Evolutionary conservation across 2,329 filamentous ascomycete species (phyloP), one percentile per base, ranked within the genome.

Genomic region (Penicillium expansum): DNA sequence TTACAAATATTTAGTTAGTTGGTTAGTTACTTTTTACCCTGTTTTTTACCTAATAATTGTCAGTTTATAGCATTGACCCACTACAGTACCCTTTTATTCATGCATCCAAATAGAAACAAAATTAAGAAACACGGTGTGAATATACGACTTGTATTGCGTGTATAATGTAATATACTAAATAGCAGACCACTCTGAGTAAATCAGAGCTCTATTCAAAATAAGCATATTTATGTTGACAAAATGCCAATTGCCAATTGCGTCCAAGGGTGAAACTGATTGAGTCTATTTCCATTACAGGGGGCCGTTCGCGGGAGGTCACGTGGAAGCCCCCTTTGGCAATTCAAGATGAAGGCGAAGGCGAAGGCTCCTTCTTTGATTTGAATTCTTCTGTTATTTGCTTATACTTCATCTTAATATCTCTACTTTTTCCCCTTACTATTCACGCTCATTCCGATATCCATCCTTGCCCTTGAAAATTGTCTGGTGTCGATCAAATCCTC

Each of bases 301-400:
- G 37, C 37, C 47, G 52, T 55, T 50, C 44, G 22, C 53, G 27
- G 48, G 16, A 11, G n/a, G 29, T 56, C 54, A 56, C 54, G 54
- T 56, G 54, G 2, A 5, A n/a, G 1, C n/a, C 54, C 52, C 54
- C 54, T 45, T 52, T 37, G 33, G 24, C 29, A 45, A 20, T 47
- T 50, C 33, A 24, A 20, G 22, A 29, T n/a, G 22, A 11, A 27
- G 18, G 18, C 18, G 18, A 41, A 24, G 27, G 11, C 32, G 9
- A 44, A 14, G 16, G 43, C 27, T 41, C 24, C 27, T 55, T n/a
- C 41, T 47, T 47, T 39, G 33, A 11, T 32, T 33, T 7, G 22
- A 11, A 27, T 49, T 42, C 22, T 43, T 18, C 18, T 27, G 11
- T 51, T 13, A 39, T 39, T 44, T 44, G 24, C 16, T 52, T 43